phyloP scores from a whole-genome alignment of 78 protist species.

The Tieghemostelium lacteum region DNA sequence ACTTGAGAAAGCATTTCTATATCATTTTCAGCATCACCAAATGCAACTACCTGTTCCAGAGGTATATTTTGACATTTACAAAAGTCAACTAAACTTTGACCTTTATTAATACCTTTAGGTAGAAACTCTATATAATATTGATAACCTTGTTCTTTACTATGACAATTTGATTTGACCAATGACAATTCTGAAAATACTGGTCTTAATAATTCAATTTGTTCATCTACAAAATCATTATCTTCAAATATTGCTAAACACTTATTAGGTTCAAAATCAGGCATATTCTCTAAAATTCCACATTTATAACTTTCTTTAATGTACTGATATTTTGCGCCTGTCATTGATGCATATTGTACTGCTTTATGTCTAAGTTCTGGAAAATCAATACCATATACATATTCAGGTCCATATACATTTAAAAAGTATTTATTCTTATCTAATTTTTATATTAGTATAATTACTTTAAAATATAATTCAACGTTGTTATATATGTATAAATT shows the following conservation, averaged over 20 bases:
- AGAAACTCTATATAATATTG: conserved; percentile 64
- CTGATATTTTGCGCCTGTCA: conserved; percentile 31
- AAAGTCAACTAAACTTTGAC: conserved; percentile 11
- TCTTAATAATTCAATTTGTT: conserved; percentile 2
- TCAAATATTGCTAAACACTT: conserved; percentile 53
- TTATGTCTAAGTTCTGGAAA: no score
- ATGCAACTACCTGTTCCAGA: conserved; percentile 19
- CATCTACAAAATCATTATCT: conserved; percentile 34
- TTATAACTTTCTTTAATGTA: no score
- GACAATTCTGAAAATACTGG: conserved; percentile 25
- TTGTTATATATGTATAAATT: no score
- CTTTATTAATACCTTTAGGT: conserved; percentile 46
- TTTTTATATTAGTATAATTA: no score
- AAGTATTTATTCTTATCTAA: conserved; percentile 23
- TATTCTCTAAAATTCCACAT: no score
- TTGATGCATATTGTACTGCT: no score
- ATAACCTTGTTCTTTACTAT: conserved; percentile 18
- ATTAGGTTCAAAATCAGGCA: conserved; percentile 17
- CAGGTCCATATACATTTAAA: conserved; percentile 49
- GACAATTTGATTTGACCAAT: conserved; percentile 57
- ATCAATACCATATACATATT: no score
- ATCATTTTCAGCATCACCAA: conserved; percentile 78
- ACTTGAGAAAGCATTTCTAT: conserved; percentile 43
- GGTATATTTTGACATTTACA: conserved; percentile 4
- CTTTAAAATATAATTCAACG: no score